phyloP scores from a whole-genome alignment of 2,329 filamentous ascomycete species.

The Penicillium sp. region DNA sequence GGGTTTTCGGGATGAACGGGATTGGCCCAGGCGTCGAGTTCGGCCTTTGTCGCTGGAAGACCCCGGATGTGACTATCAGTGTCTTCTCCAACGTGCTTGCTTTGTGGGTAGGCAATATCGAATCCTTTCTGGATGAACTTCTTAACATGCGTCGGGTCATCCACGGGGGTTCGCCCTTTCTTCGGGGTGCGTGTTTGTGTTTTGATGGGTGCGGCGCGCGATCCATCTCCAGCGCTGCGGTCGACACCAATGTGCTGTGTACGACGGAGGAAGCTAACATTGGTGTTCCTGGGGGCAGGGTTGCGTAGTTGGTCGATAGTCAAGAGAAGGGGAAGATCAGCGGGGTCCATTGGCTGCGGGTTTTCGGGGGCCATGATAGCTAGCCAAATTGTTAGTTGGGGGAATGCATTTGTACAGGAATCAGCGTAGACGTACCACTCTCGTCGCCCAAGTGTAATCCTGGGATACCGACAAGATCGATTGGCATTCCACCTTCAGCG shows the following conservation, averaged over 20 bases:
- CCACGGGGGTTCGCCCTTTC: conserved; percentile 41
- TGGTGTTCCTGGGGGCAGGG: conserved; percentile 68
- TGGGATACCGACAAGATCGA: conserved; percentile 91
- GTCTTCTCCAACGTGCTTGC: conserved; percentile 57
- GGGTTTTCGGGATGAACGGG: conserved; percentile 59
- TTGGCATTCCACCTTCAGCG: conserved; percentile 94
- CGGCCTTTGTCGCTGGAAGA: conserved; percentile 51
- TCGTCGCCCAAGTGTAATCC: conserved; percentile 94
- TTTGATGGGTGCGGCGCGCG: conserved; percentile 26
- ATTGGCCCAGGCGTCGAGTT: conserved; percentile 57
- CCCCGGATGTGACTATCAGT: conserved; percentile 51
- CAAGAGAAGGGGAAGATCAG: conserved; percentile 78
- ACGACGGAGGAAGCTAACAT: conserved; percentile 88
- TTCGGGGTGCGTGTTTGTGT: conserved; percentile 26
- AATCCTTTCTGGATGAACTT: conserved; percentile 61
- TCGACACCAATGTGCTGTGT: conserved; percentile 78
- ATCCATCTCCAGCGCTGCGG: conserved; percentile 34
- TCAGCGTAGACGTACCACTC: conserved; percentile 60
- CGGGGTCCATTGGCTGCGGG: conserved; percentile 69
- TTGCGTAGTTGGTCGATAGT: conserved; percentile 82
- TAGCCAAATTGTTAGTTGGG: conserved; percentile 36
- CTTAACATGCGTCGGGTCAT: conserved; percentile 60
- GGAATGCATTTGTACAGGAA: background rate
- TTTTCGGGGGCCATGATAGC: conserved; percentile 77
- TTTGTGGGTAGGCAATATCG: conserved; percentile 60